Conservation (phyloP, 495 filamentous ascomycete species). For the Letharia lupina region DNA sequence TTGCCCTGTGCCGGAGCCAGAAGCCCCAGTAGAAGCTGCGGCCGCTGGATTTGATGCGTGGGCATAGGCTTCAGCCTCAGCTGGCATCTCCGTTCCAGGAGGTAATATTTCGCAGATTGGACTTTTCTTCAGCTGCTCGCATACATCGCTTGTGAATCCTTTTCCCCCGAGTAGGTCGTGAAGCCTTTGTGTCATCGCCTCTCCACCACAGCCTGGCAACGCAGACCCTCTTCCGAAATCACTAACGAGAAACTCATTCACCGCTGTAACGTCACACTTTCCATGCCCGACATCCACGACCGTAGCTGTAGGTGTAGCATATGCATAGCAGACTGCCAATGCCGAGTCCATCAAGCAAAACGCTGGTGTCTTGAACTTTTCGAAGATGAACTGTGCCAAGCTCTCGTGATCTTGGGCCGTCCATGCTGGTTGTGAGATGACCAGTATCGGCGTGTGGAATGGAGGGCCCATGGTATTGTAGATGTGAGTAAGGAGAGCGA, state of each 20-base stretch:
- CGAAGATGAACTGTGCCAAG: constrained; percentile 87
- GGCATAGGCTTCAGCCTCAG: constrained; percentile 37
- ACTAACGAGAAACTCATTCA: constrained; percentile 66
- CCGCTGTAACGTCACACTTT: constrained; percentile 85
- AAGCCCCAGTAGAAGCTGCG: constrained; percentile 45
- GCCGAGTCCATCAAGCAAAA: constrained; percentile 81
- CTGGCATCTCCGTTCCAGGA: constrained; percentile 50
- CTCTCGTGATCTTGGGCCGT: constrained; percentile 70
- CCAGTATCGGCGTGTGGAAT: constrained; percentile 86
- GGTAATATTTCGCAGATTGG: constrained; percentile 82
- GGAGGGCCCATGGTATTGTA: constrained; percentile 79
- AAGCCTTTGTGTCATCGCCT: constrained; percentile 76
- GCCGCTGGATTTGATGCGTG: constrained; percentile 47
- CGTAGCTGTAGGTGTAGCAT: constrained; percentile 64
- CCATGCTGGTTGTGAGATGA: constrained; percentile 82
- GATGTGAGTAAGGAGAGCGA: constrained; percentile 80
- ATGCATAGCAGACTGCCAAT: constrained; percentile 73
- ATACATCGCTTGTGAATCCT: constrained; percentile 77
- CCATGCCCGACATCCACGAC: constrained; percentile 83
- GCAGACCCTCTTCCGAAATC: constrained; percentile 51
- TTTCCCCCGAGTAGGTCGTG: constrained; percentile 57
- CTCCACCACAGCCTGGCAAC: constrained; percentile 69
- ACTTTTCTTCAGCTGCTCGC: constrained; percentile 87
- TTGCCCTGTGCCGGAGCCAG: constrained; percentile 32
- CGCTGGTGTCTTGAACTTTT: constrained; percentile 89